Percentiles rank a stretch among this genome's conserved stretches.
Evolutionary conservation across 352 stramenopile species (phyloP).

Genomic region (Pythium rishiriense): DNA sequence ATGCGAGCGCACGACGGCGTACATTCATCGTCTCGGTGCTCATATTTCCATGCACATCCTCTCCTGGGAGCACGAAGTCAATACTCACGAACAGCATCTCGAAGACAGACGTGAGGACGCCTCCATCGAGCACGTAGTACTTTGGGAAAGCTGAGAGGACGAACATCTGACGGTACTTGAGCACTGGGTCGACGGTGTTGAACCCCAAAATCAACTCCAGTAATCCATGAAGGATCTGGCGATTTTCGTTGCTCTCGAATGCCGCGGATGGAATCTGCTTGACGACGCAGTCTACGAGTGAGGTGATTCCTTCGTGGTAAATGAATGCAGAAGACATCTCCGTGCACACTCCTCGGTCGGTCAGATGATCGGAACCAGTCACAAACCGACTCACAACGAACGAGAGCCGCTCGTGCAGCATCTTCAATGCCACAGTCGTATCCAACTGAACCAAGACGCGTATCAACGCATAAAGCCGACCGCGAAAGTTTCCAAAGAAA

Average conservation of each 20-base stretch:
- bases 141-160: constrained; percentile 71
- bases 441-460: constrained; percentile 65
- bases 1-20: constrained; percentile 61
- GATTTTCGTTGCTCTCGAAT: constrained; percentile 44
- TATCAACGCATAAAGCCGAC: constrained; percentile 75
- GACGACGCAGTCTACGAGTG: constrained; percentile 70
- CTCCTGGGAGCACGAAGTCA: constrained; percentile 64
- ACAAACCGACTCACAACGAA: constrained; percentile 57
- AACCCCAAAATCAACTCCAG: constrained; percentile 60
- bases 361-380: constrained; percentile 53
- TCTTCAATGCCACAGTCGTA: constrained; percentile 45
- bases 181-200: constrained; percentile 53
- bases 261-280: constrained; percentile 60
- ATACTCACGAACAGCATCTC: constrained; percentile 77
- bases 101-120: constrained; percentile 67
- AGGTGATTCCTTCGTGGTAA: constrained; percentile 76
- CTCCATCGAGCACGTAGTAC: constrained; percentile 67
- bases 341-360: constrained; percentile 46
- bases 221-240: constrained; percentile 43
- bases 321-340: constrained; percentile 65
- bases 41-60: constrained; percentile 67
- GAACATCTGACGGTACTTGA: constrained; percentile 77
- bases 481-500: constrained; percentile 81
- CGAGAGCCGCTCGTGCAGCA: constrained; percentile 55
- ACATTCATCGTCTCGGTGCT: constrained; percentile 73